phyloP scores from a whole-genome alignment of 345 rosid genomes.

The Brassica napus region Da-Ae NC_063451.1:41731501-41732000 shows the following conservation, averaged over 20 bases:
- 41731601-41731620: neutral
- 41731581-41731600: neutral
- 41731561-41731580: neutral
- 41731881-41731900: conserved; percentile 29
- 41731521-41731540: conserved; percentile 10
- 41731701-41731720: neutral
- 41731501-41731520: conserved; percentile 14
- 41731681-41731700: neutral
- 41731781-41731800: too few relatives aligned
- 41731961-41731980: conserved; percentile 9
- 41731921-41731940: conserved; percentile 26
- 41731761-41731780: too few relatives aligned
- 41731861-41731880: conserved; percentile 15
- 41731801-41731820: neutral
- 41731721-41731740: neutral
- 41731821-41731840: neutral
- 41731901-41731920: conserved; percentile 36
- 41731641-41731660: neutral
- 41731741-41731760: neutral
- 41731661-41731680: neutral
- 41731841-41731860: neutral
- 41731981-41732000: conserved; percentile 18
- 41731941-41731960: conserved; percentile 13
- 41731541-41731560: neutral
- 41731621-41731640: neutral